phyloP scores from a whole-genome alignment of 495 filamentous ascomycete genomes.

The Trichoderma reesei region DNA sequence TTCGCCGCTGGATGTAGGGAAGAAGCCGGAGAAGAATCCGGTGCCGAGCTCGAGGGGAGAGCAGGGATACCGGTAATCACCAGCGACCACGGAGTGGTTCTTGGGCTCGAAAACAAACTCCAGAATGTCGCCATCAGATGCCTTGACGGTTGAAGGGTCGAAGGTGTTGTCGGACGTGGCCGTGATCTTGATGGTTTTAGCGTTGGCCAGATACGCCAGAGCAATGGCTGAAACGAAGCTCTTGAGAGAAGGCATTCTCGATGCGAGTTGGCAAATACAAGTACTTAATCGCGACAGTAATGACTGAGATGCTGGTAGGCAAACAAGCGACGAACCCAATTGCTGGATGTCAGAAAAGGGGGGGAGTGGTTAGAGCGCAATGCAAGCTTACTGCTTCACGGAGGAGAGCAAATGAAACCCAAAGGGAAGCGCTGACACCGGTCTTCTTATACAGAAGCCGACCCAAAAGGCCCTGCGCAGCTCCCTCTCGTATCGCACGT shows the following conservation, averaged over 20 bases:
- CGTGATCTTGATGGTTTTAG: slow-evolving; percentile 17
- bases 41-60: slow-evolving; percentile 20
- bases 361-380: not conserved
- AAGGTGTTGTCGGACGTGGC: slow-evolving; percentile 24
- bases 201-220: slow-evolving; percentile 16
- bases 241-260: slow-evolving; percentile 1
- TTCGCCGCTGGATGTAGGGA: slow-evolving; percentile 20
- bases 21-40: slow-evolving; percentile 40
- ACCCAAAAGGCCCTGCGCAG: not conserved
- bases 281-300: not conserved
- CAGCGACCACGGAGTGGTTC: slow-evolving; percentile 42
- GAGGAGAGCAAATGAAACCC: not conserved
- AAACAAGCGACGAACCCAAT: not conserved
- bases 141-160: slow-evolving; percentile 24
- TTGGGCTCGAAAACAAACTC: slow-evolving; percentile 43
- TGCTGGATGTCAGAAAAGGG: not conserved
- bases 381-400: not conserved
- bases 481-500: not conserved
- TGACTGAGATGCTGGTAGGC: not conserved
- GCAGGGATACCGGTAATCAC: slow-evolving; percentile 38
- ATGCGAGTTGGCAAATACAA: not conserved
- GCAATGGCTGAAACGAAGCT: slow-evolving; percentile 15
- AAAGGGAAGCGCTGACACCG: not conserved
- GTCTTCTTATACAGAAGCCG: not conserved
- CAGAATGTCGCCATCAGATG: slow-evolving; percentile 38